Percentiles rank a stretch among this genome's conserved stretches.
Evolutionary conservation across 2,329 filamentous ascomycete species (phyloP).

Genomic region (Trichoderma arundinaceum): DNA sequence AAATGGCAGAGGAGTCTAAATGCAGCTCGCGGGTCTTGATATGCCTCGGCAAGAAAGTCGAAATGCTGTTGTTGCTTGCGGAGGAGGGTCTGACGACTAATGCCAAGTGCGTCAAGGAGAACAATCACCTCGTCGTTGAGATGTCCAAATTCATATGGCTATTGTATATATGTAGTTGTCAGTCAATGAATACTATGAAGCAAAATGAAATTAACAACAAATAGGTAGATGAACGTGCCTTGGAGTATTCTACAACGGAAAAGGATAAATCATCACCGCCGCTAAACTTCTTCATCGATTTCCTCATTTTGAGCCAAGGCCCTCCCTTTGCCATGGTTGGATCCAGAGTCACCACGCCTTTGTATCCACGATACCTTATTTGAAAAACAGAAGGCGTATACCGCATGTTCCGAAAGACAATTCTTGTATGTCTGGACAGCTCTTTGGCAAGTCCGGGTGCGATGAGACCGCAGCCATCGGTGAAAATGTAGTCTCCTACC

Average conservation of each 20-base stretch:
- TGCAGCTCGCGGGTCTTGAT: conserved; percentile 38
- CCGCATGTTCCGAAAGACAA: conserved; percentile 44
- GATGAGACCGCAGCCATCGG: conserved; percentile 50
- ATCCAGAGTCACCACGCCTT: conserved; percentile 50
- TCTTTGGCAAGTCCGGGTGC: conserved; percentile 42
- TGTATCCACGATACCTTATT: conserved; percentile 51
- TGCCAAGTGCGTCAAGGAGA: conserved; percentile 46
- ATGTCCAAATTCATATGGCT: conserved; percentile 49
- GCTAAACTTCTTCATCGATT: conserved; percentile 51
- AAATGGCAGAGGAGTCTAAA: conserved; percentile 47
- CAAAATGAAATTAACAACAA: background rate
- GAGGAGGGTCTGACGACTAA: conserved; percentile 41
- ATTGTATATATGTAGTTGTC: background rate
- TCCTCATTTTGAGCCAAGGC: conserved; percentile 39
- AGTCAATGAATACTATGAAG: background rate
- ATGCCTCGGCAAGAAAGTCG: conserved; percentile 41
- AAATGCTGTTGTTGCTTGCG: conserved; percentile 47
- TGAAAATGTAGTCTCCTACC: conserved; percentile 47
- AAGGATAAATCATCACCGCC: conserved; percentile 47
- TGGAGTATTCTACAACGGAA: conserved; percentile 49
- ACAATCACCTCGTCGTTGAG: conserved; percentile 52
- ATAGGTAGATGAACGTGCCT: conserved; percentile 37
- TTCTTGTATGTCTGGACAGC: conserved; percentile 42
- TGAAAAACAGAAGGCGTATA: conserved; percentile 51
- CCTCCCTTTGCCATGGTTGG: conserved; percentile 36